phyloP scores from a whole-genome alignment of 2,329 filamentous ascomycete species.

The Fusarium nurragi region DNA sequence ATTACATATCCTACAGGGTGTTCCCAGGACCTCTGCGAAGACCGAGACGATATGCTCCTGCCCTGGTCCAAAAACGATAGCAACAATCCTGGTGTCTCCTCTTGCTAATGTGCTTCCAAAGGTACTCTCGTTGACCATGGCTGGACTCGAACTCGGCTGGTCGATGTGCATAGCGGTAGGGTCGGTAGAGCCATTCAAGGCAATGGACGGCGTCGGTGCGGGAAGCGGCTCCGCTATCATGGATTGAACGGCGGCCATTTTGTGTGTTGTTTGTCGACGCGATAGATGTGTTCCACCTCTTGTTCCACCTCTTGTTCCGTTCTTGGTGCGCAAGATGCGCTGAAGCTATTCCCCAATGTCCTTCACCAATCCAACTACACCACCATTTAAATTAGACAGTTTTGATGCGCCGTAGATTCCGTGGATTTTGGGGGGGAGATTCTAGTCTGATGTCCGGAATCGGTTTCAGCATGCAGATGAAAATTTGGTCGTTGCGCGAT shows the following conservation, averaged over 20 bases:
- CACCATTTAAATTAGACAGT: constrained; percentile 14
- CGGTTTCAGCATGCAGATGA: constrained; percentile 3
- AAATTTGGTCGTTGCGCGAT: neutral
- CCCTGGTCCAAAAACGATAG: constrained; percentile 74
- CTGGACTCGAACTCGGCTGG: constrained; percentile 48
- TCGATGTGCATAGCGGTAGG: constrained; percentile 49
- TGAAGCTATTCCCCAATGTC: constrained; percentile 23
- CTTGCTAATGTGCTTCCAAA: constrained; percentile 58
- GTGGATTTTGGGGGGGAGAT: too few relatives aligned
- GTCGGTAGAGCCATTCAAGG: constrained; percentile 41
- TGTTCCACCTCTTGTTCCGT: constrained; percentile 15
- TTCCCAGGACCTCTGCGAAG: constrained; percentile 82
- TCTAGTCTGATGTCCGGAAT: neutral
- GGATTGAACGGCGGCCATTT: constrained; percentile 54
- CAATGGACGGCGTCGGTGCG: constrained; percentile 39
- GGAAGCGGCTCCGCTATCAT: constrained; percentile 49
- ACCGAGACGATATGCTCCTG: constrained; percentile 79
- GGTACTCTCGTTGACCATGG: constrained; percentile 50
- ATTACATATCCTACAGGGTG: constrained; percentile 70
- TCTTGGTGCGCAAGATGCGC: constrained; percentile 7
- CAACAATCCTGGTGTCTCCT: constrained; percentile 68
- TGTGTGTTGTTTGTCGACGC: constrained; percentile 1
- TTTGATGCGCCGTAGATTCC: constrained; percentile 9
- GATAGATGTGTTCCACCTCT: constrained; percentile 12
- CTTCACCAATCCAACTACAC: constrained; percentile 17